Percentiles rank a stretch among this genome's conserved stretches.
These are phyloP conservation scores for Xylariaceae sp. DNA, from an alignment of 2,329 filamentous ascomycete species.

Conservation along the genomic window DNA sequence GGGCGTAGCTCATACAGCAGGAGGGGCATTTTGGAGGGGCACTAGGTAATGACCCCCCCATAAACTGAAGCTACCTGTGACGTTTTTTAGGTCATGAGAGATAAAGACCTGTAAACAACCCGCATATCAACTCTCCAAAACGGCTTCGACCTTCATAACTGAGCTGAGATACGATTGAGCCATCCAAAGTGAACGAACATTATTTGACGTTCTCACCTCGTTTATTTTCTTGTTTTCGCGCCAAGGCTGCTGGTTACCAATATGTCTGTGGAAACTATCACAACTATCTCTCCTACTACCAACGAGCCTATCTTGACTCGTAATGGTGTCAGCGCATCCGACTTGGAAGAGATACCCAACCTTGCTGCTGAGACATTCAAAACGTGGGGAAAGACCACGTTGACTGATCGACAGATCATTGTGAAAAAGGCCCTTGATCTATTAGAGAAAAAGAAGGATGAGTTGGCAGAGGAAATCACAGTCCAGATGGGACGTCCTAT, in stretches of 20 bases:
- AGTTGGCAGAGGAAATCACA: slow-evolving; percentile 77
- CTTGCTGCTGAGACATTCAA: slow-evolving; percentile 71
- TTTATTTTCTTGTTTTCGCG: too few relatives aligned
- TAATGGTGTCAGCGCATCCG: slow-evolving; percentile 65
- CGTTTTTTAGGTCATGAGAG: too few relatives aligned
- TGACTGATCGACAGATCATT: slow-evolving; percentile 73
- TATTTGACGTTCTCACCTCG: too few relatives aligned
- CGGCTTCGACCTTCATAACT: too few relatives aligned
- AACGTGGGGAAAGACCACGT: slow-evolving; percentile 68
- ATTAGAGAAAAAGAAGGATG: slow-evolving; percentile 68
- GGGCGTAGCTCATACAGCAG: background rate
- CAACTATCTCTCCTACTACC: slow-evolving; percentile 85
- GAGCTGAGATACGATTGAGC: too few relatives aligned
- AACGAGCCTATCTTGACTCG: slow-evolving; percentile 80
- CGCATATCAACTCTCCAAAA: too few relatives aligned
- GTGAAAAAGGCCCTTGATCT: slow-evolving; percentile 74
- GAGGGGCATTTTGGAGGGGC: background rate
- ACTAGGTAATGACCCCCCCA: background rate
- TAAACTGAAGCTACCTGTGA: too few relatives aligned
- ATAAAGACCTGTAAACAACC: too few relatives aligned
- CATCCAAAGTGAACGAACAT: too few relatives aligned
- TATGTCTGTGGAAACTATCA: slow-evolving; percentile 63
- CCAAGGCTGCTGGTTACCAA: background rate
- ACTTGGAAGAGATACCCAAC: slow-evolving; percentile 68
- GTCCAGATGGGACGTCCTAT: slow-evolving; percentile 96